Base-by-base conservation (phyloP, 495 filamentous ascomycete genomes). In the Neurospora terricola region DNA sequence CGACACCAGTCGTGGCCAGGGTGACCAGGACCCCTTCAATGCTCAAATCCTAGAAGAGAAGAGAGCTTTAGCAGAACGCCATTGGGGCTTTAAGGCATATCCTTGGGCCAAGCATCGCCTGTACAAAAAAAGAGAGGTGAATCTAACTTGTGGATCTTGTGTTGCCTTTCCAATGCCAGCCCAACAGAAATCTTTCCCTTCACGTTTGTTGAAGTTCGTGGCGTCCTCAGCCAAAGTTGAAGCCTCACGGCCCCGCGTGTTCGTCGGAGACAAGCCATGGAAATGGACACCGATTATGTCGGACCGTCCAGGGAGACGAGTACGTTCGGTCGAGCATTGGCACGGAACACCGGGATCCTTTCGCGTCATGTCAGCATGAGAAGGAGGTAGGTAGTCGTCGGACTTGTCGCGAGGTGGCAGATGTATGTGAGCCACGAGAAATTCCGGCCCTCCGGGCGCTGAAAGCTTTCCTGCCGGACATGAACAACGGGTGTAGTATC, bases 381-480 rank as follows among this genome's bases (percentile, higher is more conserved):
- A 6, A 12, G 45, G 10, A 23, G 21, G 21, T 14, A 1, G 5
- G 4, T 2, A 54, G 4, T 54, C 21, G 9, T 12, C 5, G 0
- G 10, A 12, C 10, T 6, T 12, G 45, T 14, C 45, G 2, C 0
- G 45, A 54, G 45, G 21, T 23, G 45, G 45, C 1, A 54, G n/a
- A 23, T 54, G 45, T 3, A 54, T 54, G 2, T 54, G 45, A 12
- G 21, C 0, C 0, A 54, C 21, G 0, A 54, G 45, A 23, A 23
- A 54, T 12, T 12, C 45, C 0, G 9, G n/a, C 10, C 0, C 21
- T 0, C 1, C 45, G 0, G 45, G 21, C 0, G 4, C 4, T 54
- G 45, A 54, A 54, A 12, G 45, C 45, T 23, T 23, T 12, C 45
- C 45, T 21, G 1, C 18, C 18, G 9, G n/a, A 11, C 45, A 54